phyloP scores from a whole-genome alignment of 768 basidiomycete genomes.

The Cyclocybe cylindracea region DNA sequence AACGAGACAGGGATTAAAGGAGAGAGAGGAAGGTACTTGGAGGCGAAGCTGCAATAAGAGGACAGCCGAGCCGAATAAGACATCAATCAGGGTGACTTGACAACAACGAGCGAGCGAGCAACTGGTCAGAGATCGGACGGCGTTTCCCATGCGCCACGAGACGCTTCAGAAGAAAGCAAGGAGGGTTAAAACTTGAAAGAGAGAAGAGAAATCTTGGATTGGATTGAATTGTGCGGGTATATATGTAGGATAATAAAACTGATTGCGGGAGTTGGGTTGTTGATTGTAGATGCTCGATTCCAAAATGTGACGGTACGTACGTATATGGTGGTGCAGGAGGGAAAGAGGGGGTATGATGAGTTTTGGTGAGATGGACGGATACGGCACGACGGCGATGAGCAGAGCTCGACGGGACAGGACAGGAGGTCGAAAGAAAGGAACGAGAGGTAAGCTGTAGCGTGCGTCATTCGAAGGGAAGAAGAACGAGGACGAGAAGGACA shows the following conservation, averaged over 20 bases:
- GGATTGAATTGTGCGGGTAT: slow-evolving; percentile 36
- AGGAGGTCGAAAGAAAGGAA: not conserved
- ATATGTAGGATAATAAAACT: slow-evolving; percentile 13
- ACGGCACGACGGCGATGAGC: too few species aligned
- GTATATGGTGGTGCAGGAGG: too few species aligned
- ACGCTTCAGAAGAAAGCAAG: too few species aligned
- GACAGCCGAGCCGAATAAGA: slow-evolving; percentile 28
- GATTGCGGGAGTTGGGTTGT: not conserved
- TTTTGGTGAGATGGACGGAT: too few species aligned
- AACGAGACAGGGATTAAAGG: not conserved
- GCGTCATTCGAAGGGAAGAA: not conserved
- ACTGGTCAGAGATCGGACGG: too few species aligned
- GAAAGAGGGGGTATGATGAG: too few species aligned
- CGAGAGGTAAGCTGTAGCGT: not conserved
- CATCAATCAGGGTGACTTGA: too few species aligned
- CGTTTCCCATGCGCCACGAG: too few species aligned
- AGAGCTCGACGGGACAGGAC: not conserved
- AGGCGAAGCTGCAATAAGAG: not conserved
- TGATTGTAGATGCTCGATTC: slow-evolving; percentile 3
- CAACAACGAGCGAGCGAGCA: too few species aligned
- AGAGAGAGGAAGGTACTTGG: not conserved
- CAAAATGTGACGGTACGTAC: not conserved
- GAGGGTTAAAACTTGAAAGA: too few species aligned
- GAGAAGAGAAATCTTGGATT: slow-evolving; percentile 42
- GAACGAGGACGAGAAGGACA: not conserved